Percentiles rank a stretch among this genome's conserved stretches.
phyloP scores from a whole-genome alignment of 352 stramenopile species.

The Phytopythium aichiense region DNA sequence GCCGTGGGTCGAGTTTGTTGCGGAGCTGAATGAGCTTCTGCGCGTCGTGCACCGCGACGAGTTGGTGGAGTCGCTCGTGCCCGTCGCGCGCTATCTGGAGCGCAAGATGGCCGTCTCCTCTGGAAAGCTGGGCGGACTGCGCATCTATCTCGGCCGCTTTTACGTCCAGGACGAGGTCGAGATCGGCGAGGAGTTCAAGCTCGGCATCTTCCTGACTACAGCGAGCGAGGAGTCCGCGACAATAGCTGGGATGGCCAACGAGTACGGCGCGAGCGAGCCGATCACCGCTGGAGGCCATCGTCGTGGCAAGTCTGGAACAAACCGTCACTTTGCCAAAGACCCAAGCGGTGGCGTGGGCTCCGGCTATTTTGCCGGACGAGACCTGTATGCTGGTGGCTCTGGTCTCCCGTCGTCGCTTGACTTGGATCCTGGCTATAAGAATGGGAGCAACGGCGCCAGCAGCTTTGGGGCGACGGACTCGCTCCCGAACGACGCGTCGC shows the following conservation, averaged over 20 bases:
- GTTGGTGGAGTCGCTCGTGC: slow-evolving; percentile 55
- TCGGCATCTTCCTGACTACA: slow-evolving; percentile 64
- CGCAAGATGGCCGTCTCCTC: slow-evolving; percentile 35
- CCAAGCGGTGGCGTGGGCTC: background rate
- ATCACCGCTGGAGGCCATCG: background rate
- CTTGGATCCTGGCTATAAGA: slow-evolving; percentile 2
- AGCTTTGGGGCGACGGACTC: slow-evolving; percentile 7
- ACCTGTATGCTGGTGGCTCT: background rate
- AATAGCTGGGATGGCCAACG: slow-evolving; percentile 4
- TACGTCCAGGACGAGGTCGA: slow-evolving; percentile 66
- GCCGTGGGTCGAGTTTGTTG: slow-evolving; percentile 81
- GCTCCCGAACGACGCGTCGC: slow-evolving; percentile 8
- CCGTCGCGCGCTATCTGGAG: slow-evolving; percentile 62
- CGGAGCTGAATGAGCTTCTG: slow-evolving; percentile 71
- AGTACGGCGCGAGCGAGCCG: background rate
- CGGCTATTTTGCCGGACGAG: background rate
- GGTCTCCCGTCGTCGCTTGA: slow-evolving; percentile 3
- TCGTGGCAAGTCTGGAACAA: background rate
- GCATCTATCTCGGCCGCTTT: slow-evolving; percentile 71
- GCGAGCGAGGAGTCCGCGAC: slow-evolving; percentile 26
- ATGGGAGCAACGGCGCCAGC: background rate
- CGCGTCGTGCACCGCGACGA: slow-evolving; percentile 64
- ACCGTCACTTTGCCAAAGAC: slow-evolving; percentile 3
- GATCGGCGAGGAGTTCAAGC: slow-evolving; percentile 71
- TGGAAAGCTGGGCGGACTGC: slow-evolving; percentile 53